These are phyloP conservation scores for Ceratocystis diversiconidia DNA, from an alignment of 2,329 filamentous ascomycete genomes.

Conservation along the genomic window DNA sequence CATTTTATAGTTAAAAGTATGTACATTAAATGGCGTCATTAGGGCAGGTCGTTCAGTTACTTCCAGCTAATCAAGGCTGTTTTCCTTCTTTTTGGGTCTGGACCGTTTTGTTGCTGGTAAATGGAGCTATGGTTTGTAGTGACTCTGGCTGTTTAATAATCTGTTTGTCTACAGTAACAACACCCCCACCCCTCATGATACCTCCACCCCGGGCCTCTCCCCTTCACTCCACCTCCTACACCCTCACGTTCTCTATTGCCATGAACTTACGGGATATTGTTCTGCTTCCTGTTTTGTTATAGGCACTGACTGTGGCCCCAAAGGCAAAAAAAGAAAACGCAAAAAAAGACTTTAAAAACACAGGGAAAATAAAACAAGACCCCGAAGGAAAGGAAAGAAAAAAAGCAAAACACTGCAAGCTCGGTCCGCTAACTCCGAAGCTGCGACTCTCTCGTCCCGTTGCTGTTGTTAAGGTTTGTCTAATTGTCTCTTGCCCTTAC, in stretches of 20 bases:
- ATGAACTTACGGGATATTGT: not conserved
- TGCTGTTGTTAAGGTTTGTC: conserved; percentile 1
- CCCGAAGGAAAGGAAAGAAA: conserved; percentile 1
- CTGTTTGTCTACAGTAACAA: conserved; percentile 12
- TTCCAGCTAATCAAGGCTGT: not conserved
- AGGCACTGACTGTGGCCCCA: not conserved
- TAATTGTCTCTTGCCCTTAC: conserved; percentile 24
- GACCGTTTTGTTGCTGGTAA: conserved; percentile 1
- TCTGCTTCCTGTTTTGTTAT: conserved; percentile 4
- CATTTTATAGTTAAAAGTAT: no score
- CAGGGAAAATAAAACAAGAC: not conserved
- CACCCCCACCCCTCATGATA: not conserved
- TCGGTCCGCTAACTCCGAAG: not conserved
- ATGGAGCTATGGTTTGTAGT: not conserved
- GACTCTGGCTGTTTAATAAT: conserved; percentile 9
- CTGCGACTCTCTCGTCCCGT: not conserved
- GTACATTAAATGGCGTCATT: not conserved
- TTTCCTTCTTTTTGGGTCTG: not conserved
- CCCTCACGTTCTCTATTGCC: not conserved
- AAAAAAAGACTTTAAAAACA: not conserved
- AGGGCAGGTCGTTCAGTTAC: not conserved
- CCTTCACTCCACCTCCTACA: not conserved
- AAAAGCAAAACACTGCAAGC: conserved; percentile 7
- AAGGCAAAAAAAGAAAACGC: conserved; percentile 3
- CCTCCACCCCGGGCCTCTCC: not conserved